Base-by-base conservation (phyloP, 2,329 filamentous ascomycete genomes). In the Daldinia eschscholtzii region DNA sequence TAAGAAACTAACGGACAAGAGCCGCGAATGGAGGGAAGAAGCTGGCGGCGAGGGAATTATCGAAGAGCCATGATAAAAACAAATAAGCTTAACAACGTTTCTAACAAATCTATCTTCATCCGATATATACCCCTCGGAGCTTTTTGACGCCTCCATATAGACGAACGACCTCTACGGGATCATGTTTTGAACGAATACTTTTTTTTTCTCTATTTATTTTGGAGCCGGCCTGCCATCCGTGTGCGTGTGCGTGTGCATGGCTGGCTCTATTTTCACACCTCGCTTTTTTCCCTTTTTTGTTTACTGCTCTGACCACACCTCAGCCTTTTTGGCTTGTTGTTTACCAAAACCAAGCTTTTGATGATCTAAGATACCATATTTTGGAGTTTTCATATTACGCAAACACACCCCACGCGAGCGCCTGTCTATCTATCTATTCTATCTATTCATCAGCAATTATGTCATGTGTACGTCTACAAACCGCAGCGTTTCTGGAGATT, bases 11-110 rank as follows among this genome's bases (percentile, higher is more conserved):
- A 93, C 93, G 0, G 92, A 97, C 73, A 89, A 89, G 77, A 96
- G 93, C 75, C 90, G 93, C 53, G 93, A 97, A 74, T 99, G 96
- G 96, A 89, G 95, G 67, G 95, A 98, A 74, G 90, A 92, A 72
- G 91, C 91, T 30, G 91, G 92, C 61, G 93, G 94, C 74, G 91
- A 92, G 71, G 87, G 87, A 52, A 89, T 89, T 72, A 86, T 85
- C 76, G 87, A 89, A 75, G 87, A 89, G 75, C 83, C 88, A 10
- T 90, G 80, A 60, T 35, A 10, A 35, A 6, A 35, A 2, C 6
- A 35, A 35, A 10, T 7, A 9, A 6, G 33, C 20, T 23, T 23
- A 2, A 23, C 20, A 23, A 23, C 41, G 55, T 56, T 66, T 70
- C 3, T 35, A 58, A 58, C 58, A 10, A 10, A 57, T 55, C 48